Evolutionary conservation across 176 grass and related monocot genomes (phyloP), one percentile per base, ranked within the genome.

Genomic region (Urochloa ruziziensis): DNA sequence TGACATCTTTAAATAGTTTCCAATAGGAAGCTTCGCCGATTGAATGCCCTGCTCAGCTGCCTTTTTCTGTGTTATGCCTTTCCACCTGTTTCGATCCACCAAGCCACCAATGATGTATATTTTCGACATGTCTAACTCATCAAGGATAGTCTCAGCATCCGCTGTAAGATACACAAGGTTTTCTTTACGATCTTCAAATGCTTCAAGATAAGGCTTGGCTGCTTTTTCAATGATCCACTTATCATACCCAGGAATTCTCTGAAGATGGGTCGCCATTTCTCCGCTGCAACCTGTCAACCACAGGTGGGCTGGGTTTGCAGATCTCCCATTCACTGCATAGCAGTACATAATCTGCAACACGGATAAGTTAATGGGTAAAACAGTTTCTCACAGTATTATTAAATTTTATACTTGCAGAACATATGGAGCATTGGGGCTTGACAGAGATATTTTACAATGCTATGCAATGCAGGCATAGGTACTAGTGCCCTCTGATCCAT

Each of bases 51-150:
- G 93, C 36, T 94, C 89, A 84, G 79, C 85, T 68, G 96, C 93
- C 65, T 98, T 96, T 61, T 95, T 91, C 87, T 87, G 70, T 53
- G 96, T 98, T 77, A 95, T 60, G 80, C 96, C 93, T 85, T 96
- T 96, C 83, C 89, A 93, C 80, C 91, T 73, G 62, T 98, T 98
- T 71, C 93, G 84, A 64, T 98, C 96, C 73, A 98, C 96, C 64
- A 98, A 89, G 14, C 96, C 93, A 36, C 96, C 93, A 83, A 98
- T 98, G 32, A 98, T 95, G 70, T 98, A 98, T 84, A 96, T 89
- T 83, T 94, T 98, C 0, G 90, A 90, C 33, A 73, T 67, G 83
- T 98, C 93, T 65, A 98, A 66, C n/a, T 94, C 93, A 75, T 98
- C 91, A 83, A 98, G 87, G 67, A 94, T 70, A 70, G 83, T 89